Evolutionary conservation across 2,329 filamentous ascomycete species (phyloP).

Genomic region (Clarireedia paspali): DNA sequence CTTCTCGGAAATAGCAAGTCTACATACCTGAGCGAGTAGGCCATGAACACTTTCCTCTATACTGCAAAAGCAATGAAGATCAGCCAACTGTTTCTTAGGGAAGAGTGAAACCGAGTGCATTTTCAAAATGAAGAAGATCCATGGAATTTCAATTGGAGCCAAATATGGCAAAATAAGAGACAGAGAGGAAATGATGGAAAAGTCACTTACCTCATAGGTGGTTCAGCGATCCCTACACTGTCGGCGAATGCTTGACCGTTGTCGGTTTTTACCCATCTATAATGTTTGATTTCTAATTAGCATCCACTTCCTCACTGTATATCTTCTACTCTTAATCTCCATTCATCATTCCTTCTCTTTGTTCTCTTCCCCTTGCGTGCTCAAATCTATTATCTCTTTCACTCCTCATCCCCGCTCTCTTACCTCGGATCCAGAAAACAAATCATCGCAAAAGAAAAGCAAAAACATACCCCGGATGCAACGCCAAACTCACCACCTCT

Average conservation of each 20-base stretch:
- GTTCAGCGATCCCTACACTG: slow-evolving; percentile 26
- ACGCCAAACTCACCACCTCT: slow-evolving; percentile 28
- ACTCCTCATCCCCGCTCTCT: not conserved
- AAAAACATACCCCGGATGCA: slow-evolving; percentile 25
- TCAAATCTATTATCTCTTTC: not conserved
- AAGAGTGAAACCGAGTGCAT: no score
- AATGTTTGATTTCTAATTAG: not conserved
- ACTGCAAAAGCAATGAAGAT: not conserved
- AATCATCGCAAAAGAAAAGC: not conserved
- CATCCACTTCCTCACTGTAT: not conserved
- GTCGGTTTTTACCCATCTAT: slow-evolving; percentile 34
- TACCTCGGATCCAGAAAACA: not conserved
- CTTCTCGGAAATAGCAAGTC: no score
- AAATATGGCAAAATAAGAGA: no score
- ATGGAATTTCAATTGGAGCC: no score
- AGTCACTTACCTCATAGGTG: slow-evolving; percentile 25
- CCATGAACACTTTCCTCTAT: not conserved
- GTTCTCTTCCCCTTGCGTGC: no score
- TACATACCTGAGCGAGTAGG: slow-evolving; percentile 7
- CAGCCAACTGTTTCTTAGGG: not conserved
- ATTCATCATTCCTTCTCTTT: not conserved
- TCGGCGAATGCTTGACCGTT: slow-evolving; percentile 34
- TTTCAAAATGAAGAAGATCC: no score
- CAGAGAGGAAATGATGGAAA: not conserved
- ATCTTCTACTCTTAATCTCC: not conserved